Base-by-base conservation (phyloP, 768 basidiomycete genomes). In the Agrocybe chaxingu region DNA sequence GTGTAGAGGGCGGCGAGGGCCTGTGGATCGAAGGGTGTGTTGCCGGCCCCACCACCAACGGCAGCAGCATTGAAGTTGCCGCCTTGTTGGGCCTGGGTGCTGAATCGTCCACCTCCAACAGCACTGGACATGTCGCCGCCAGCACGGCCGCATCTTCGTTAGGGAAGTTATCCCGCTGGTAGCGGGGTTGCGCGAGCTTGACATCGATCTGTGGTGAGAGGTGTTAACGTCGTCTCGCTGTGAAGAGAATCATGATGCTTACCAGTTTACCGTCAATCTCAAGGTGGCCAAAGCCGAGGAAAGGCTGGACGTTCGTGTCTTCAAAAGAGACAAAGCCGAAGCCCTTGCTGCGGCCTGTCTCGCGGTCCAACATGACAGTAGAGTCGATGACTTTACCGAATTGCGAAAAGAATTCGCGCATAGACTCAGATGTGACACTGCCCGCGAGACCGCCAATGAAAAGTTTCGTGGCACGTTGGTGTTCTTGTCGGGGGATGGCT, bases 241-340 rank as follows among this genome's bases (percentile, higher is more conserved):
- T 7, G 7, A 44, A 13, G 36, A 49, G 2, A 29, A 13, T 2
- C 9, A 47, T 40, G 16, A 52, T 8, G 72, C 89, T 55, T 57
- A 98, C 97, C 66, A 92, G 70, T 75, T 98, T 97, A 11, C 95
- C 96, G 59, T 98, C 95, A 51, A 98, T 90, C 60, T 92, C 87
- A 18, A 98, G 74, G 59, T 92, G 90, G 5, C 91, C 90, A 45
- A 89, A 87, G 1, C 86, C 89, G 42, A 99, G 82, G 65, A 94
- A 89, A 34, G 87, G 86, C 53, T 92, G 87, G 16, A 95, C 91
- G 57, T 88, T 84, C n/a, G 86, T 87, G 54, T 92, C 88, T 64
- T 94, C 89, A 62, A 98, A 96, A 0, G 93, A 96, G 8, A 98
- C 92, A 64, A 99, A 99, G 0, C 95, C 97, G 57, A 99, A 99